These are phyloP conservation scores for Phytophthora colocasiae DNA, from an alignment of 352 stramenopile species.

Conservation along the genomic window DNA sequence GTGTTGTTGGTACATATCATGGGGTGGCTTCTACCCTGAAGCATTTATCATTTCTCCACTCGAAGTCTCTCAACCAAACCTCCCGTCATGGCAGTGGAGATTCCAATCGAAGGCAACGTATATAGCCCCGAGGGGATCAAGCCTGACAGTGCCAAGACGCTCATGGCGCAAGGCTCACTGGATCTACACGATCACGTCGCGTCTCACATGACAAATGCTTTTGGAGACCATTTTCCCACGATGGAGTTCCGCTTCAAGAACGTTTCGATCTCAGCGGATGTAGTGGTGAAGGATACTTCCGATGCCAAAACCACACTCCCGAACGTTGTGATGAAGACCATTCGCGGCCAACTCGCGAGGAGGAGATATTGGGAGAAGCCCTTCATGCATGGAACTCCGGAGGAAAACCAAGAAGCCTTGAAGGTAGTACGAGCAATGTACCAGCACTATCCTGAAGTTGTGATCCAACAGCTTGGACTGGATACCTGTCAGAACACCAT, in stretches of 20 bases:
- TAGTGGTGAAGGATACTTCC: constrained; percentile 12
- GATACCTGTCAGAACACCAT: constrained; percentile 26
- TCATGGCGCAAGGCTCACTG: constrained; percentile 9
- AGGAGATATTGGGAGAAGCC: constrained; percentile 11
- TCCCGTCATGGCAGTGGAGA: neutral
- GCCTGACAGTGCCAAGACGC: constrained; percentile 1
- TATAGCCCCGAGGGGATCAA: neutral
- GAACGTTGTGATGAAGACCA: constrained; percentile 6
- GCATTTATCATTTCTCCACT: no score
- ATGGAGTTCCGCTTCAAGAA: constrained; percentile 16
- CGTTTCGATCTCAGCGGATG: constrained; percentile 15
- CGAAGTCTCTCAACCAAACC: no score
- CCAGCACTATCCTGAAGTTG: constrained; percentile 13
- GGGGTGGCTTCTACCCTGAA: no score
- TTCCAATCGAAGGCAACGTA: no score
- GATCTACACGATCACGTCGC: constrained; percentile 17
- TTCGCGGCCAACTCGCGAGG: constrained; percentile 1
- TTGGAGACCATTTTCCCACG: neutral
- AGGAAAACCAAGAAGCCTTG: constrained; percentile 20
- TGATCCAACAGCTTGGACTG: constrained; percentile 24
- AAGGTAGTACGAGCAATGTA: constrained; percentile 17
- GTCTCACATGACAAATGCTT: constrained; percentile 15
- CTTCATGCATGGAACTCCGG: constrained; percentile 4
- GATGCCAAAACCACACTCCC: constrained; percentile 12
- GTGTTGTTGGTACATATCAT: no score